phyloP scores from a whole-genome alignment of 129 eudicot genomes.

The Artemisia tridentata region DNA sequence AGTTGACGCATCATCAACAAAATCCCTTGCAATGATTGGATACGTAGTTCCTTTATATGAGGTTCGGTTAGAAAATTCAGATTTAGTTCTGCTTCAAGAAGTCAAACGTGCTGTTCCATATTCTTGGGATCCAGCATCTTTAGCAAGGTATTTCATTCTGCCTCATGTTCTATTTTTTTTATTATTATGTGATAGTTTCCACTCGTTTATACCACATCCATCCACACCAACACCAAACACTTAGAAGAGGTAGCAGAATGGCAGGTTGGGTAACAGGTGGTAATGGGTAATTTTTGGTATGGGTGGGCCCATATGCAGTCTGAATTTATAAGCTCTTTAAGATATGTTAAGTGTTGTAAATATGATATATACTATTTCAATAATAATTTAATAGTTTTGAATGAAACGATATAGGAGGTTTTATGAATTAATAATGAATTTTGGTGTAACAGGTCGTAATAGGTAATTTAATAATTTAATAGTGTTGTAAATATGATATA shows the following conservation, averaged over 20 bases:
- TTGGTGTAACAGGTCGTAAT: too few species aligned
- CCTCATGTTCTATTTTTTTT: not conserved
- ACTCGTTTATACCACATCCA: not conserved
- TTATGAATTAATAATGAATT: too few species aligned
- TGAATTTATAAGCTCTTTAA: too few species aligned
- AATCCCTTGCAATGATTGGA: conserved; percentile 95
- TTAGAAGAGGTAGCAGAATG: too few species aligned
- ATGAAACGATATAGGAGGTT: too few species aligned
- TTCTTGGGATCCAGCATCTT: conserved; percentile 92
- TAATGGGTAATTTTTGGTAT: not conserved
- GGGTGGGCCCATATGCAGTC: not conserved
- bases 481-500: too few species aligned
- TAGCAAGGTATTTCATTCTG: conserved; percentile 65
- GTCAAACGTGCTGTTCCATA: conserved; percentile 85
- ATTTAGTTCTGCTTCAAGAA: conserved; percentile 65
- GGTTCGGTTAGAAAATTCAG: conserved; percentile 48
- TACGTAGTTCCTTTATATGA: conserved; percentile 56
- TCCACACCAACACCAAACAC: too few species aligned
- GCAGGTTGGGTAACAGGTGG: conserved; percentile 9
- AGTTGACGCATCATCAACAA: conserved; percentile 82
- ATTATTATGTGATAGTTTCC: not conserved
- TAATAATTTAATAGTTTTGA: too few species aligned
- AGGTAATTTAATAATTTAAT: too few species aligned
- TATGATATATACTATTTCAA: too few species aligned
- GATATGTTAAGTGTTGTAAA: too few species aligned